Conservation (phyloP, 768 basidiomycete species). For the Xerocomus potaroensis region DNA sequence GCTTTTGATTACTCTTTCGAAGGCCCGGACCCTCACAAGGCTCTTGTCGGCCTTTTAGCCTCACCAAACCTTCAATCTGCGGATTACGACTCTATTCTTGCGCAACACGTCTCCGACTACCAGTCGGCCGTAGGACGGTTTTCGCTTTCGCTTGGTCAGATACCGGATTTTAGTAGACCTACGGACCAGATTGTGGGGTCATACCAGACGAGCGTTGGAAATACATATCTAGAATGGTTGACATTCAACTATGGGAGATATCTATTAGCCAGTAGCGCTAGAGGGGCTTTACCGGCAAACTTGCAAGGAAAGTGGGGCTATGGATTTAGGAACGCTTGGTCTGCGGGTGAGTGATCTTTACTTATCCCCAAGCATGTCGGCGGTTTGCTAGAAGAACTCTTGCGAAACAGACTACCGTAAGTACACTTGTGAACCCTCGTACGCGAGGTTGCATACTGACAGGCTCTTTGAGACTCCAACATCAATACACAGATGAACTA, state of each 20-base stretch:
- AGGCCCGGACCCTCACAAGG: conserved; percentile 54
- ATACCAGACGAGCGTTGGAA: conserved; percentile 53
- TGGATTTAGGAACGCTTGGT: conserved; percentile 53
- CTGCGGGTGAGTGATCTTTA: conserved; percentile 43
- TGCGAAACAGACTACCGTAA: conserved; percentile 42
- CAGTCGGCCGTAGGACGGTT: conserved; percentile 43
- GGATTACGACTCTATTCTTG: conserved; percentile 38
- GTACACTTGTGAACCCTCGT: conserved; percentile 5
- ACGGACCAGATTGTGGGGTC: conserved; percentile 53
- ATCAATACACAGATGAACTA: conserved; percentile 85
- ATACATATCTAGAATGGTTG: conserved; percentile 70
- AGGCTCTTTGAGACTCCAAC: conserved; percentile 54
- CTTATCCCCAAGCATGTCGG: neutral
- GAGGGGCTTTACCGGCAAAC: conserved; percentile 64
- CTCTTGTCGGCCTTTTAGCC: conserved; percentile 38
- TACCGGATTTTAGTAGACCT: conserved; percentile 44
- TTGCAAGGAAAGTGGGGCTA: conserved; percentile 73
- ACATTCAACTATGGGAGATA: conserved; percentile 72
- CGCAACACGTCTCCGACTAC: conserved; percentile 51
- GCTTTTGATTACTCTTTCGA: conserved; percentile 57
- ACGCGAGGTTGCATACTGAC: neutral
- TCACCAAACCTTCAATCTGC: conserved; percentile 18
- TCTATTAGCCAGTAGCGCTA: conserved; percentile 55
- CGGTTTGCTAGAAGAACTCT: neutral
- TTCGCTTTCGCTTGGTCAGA: conserved; percentile 56